Evolutionary conservation across 352 stramenopile genomes (phyloP).

Genomic region (Pythium monospermum): DNA sequence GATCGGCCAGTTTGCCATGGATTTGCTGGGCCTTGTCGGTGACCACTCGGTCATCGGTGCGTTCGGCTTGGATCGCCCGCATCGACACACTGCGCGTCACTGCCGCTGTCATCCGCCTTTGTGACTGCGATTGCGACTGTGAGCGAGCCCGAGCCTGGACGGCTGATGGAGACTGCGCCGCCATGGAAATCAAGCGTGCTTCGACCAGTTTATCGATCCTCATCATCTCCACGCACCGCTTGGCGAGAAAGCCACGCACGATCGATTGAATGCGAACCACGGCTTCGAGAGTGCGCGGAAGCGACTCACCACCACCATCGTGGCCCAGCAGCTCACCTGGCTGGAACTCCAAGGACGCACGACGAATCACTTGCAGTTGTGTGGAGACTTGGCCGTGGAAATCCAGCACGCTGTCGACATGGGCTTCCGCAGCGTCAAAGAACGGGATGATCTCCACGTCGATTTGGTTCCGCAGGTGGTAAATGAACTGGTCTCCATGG

Average conservation of each 20-base stretch:
- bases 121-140: no score
- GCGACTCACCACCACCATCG: no score
- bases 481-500: constrained; percentile 20
- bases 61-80: not conserved
- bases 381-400: constrained; percentile 28
- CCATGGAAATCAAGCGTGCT: constrained; percentile 29
- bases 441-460: constrained; percentile 39
- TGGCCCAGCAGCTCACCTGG: not conserved
- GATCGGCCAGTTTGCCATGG: constrained; percentile 10
- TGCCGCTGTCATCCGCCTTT: not conserved
- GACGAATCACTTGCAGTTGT: constrained; percentile 28
- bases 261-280: constrained; percentile 40
- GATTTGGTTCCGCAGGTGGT: constrained; percentile 23
- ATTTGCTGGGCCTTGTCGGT: constrained; percentile 7
- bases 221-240: constrained; percentile 29
- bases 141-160: not conserved
- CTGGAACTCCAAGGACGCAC: constrained; percentile 26
- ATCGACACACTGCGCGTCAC: constrained; percentile 12
- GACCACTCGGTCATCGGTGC: constrained; percentile 5
- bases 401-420: constrained; percentile 31
- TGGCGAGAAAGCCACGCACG: constrained; percentile 41
- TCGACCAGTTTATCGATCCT: constrained; percentile 55
- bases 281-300: no score
- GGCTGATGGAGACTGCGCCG: not conserved
- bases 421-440: constrained; percentile 21